Conservation (phyloP, 768 basidiomycete species). For the Lactarius hatsudake region DNA sequence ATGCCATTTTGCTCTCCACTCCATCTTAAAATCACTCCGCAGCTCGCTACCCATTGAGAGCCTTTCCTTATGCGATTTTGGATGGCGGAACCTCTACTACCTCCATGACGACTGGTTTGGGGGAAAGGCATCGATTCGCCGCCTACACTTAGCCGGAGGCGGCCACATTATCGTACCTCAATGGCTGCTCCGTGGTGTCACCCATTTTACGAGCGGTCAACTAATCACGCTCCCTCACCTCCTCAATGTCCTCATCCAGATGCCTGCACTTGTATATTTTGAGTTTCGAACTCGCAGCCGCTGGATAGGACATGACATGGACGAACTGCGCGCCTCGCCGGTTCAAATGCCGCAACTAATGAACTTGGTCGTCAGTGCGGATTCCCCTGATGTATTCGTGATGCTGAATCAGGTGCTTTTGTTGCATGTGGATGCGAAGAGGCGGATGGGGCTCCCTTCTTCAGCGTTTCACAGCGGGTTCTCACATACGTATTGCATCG, state of each 20-base stretch:
- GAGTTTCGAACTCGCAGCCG: no score
- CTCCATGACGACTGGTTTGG: not conserved
- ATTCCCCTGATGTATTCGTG: not conserved
- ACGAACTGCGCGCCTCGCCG: not conserved
- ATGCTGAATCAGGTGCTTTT: not conserved
- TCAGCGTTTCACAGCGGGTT: not conserved
- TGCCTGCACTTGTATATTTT: not conserved
- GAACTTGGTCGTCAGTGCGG: not conserved
- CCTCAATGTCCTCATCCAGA: not conserved
- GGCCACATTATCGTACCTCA: not conserved
- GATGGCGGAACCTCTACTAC: no score
- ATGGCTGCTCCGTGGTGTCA: not conserved
- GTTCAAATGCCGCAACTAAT: not conserved
- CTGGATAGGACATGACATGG: no score
- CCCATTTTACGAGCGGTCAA: not conserved
- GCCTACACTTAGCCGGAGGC: not conserved
- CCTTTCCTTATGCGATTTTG: not conserved
- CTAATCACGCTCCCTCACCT: not conserved
- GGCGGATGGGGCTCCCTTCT: not conserved
- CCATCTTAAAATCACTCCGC: not conserved
- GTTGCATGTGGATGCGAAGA: not conserved
- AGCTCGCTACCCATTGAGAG: not conserved
- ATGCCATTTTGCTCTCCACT: rapidly evolving
- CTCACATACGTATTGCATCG: not conserved
- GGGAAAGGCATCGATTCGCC: not conserved